Percentiles rank a stretch among this genome's conserved stretches.
Evolutionary conservation across 257 asterid genomes (phyloP).

Genomic region (Forsythia suspensa): DNA sequence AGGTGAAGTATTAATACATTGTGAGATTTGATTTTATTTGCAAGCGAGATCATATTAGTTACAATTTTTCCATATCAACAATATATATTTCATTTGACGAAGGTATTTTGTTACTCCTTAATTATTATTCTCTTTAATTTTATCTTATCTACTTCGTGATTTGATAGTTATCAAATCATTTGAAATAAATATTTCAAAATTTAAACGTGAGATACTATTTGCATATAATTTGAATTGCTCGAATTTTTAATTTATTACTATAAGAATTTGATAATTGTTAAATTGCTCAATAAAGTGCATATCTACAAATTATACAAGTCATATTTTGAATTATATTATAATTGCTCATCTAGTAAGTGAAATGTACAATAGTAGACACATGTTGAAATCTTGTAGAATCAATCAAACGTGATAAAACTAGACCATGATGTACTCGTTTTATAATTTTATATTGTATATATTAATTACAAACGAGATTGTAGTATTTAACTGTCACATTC

Average conservation of each 20-base stretch:
- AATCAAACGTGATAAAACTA: too few relatives aligned
- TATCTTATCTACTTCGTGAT: background rate
- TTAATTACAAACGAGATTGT: too few relatives aligned
- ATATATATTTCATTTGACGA: background rate
- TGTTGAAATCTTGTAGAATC: too few relatives aligned
- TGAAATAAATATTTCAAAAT: background rate
- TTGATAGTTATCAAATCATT: background rate
- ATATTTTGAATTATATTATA: too few relatives aligned
- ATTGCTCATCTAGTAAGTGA: too few relatives aligned
- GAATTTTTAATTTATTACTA: background rate
- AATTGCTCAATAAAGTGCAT: background rate
- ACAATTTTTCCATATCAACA: too few relatives aligned
- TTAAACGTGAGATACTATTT: background rate
- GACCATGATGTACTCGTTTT: too few relatives aligned
- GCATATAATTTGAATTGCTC: background rate
- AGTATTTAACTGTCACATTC: too few relatives aligned
- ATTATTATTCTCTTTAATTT: background rate
- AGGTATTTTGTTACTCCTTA: too few relatives aligned
- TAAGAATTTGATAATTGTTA: background rate
- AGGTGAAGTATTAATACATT: background rate
- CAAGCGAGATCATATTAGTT: background rate
- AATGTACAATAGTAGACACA: too few relatives aligned
- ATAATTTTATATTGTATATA: too few relatives aligned
- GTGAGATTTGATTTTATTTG: background rate
- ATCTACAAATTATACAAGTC: too few relatives aligned